phyloP scores from a whole-genome alignment of 2,329 filamentous ascomycete species.

The Claviceps fusiformis region DNA sequence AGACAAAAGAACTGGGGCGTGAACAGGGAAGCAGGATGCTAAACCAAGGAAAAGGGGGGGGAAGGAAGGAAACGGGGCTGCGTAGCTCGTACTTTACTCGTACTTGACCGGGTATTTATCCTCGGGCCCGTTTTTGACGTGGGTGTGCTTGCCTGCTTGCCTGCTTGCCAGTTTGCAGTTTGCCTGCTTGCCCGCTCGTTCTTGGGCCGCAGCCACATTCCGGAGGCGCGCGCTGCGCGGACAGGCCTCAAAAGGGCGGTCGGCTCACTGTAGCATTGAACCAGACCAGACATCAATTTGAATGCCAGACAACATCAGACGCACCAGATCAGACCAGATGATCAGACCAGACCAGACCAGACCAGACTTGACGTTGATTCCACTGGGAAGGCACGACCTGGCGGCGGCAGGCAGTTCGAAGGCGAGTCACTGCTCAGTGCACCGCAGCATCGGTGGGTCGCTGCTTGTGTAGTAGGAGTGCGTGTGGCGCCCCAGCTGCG shows the following conservation, averaged over 20 bases:
- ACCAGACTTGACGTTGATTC: background rate
- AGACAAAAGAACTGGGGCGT: background rate
- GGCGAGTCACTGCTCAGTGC: too few relatives aligned
- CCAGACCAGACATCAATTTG: too few relatives aligned
- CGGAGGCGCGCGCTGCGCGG: background rate
- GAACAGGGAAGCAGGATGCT: conserved; percentile 1
- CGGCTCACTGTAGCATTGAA: background rate
- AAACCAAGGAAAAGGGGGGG: background rate
- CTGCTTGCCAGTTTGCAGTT: too few relatives aligned
- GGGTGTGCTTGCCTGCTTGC: background rate
- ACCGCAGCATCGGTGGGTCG: background rate
- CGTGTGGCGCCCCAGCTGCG: background rate
- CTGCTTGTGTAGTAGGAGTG: background rate
- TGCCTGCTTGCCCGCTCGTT: background rate
- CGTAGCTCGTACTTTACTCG: too few relatives aligned
- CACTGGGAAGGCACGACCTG: too few relatives aligned
- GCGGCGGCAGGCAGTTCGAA: too few relatives aligned
- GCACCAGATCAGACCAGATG: too few relatives aligned
- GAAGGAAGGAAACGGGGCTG: background rate
- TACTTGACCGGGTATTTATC: too few relatives aligned
- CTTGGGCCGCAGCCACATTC: background rate
- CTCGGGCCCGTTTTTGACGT: too few relatives aligned
- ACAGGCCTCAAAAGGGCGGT: background rate
- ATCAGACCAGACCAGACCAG: too few relatives aligned
- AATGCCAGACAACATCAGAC: too few relatives aligned